Base-by-base conservation (phyloP, 495 filamentous ascomycete genomes). In the Entonaema liquescens region DNA sequence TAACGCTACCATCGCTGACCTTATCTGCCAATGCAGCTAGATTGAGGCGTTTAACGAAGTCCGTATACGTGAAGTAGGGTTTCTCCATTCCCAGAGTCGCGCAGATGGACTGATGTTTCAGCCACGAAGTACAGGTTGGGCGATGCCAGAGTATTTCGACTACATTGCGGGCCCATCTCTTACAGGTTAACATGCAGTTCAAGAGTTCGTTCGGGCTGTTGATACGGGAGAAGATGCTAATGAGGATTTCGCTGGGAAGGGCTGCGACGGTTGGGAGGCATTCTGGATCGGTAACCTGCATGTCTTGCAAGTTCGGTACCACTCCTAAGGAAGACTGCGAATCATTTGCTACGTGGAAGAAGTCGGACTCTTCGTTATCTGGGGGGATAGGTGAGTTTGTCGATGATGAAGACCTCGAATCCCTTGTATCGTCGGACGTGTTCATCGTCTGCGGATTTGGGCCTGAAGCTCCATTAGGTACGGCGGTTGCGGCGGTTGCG, bases 131-230 rank as follows among this genome's bases (percentile, higher is more conserved):
- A 81, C 95, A 97, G 28, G 92, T 87, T 2, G 96, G 95, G 53
- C 95, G 87, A 77, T 98, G 94, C 95, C 95, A 99, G 12, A 99
- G 84, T 50, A 97, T 87, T 59, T 95, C 95, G 31, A 98, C 96
- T 54, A 89, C 91, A 76, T 98, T 98, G 65, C 90, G 85, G 47
- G 96, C 91, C 96, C 96, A 99, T 68, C 89, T 89, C 76, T 93
- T 93, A 74, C 90, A 97, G 7, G 97, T 95, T 74, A 95, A 82
- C 92, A 99, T 95, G 77, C 93, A 95, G 78, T 89, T 90, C 68
- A 91, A 83, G 66, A 98, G 86, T 74, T 98, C 95, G 4, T 79
- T 78, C 2, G 92, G 85, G 31, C 87, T 89, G 73, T 79, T 87
- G 47, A 99, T 88, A 76, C 93, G 95, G 13, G 91, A 84, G 81